Evolutionary conservation across 176 grass and related monocot species (phyloP).

Genomic region (Bonia amplexicaulis): DNA sequence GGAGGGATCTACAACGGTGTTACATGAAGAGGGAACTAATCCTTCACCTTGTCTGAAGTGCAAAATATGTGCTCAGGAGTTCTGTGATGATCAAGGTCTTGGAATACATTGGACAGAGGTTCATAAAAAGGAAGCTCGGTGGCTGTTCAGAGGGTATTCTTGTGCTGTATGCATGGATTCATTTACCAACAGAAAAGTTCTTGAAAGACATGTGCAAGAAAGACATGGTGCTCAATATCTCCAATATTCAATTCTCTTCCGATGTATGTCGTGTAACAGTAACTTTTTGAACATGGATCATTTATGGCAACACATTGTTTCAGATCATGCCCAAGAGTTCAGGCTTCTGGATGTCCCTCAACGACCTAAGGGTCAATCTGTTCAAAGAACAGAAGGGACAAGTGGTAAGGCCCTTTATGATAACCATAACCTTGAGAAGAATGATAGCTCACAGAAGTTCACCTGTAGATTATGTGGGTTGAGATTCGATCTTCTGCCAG

Average conservation of each 20-base stretch:
- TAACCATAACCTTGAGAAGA: constrained; percentile 37
- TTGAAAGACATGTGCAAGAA: constrained; percentile 84
- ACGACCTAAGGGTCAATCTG: constrained; percentile 38
- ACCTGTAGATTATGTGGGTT: constrained; percentile 66
- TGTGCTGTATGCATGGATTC: constrained; percentile 88
- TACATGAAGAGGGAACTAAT: constrained; percentile 24
- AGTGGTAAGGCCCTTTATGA: constrained; percentile 30
- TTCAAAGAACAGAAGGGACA: constrained; percentile 41
- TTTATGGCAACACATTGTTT: constrained; percentile 87
- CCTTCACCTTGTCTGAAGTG: constrained; percentile 53
- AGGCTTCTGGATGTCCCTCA: constrained; percentile 47
- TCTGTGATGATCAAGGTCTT: constrained; percentile 66
- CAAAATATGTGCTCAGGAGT: constrained; percentile 72
- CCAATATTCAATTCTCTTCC: constrained; percentile 78
- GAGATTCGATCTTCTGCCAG: constrained; percentile 72
- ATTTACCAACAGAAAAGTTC: constrained; percentile 88
- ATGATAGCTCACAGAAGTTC: constrained; percentile 55
- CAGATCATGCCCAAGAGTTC: constrained; percentile 72
- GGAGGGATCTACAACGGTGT: constrained; percentile 2
- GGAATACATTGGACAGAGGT: constrained; percentile 77
- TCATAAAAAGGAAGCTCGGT: constrained; percentile 87
- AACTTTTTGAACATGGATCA: constrained; percentile 80
- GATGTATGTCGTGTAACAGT: constrained; percentile 76
- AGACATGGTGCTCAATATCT: constrained; percentile 73
- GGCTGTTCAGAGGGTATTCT: constrained; percentile 94